Evolutionary conservation across 2,329 filamentous ascomycete species (phyloP).

Genomic region (Colletotrichum melonis): DNA sequence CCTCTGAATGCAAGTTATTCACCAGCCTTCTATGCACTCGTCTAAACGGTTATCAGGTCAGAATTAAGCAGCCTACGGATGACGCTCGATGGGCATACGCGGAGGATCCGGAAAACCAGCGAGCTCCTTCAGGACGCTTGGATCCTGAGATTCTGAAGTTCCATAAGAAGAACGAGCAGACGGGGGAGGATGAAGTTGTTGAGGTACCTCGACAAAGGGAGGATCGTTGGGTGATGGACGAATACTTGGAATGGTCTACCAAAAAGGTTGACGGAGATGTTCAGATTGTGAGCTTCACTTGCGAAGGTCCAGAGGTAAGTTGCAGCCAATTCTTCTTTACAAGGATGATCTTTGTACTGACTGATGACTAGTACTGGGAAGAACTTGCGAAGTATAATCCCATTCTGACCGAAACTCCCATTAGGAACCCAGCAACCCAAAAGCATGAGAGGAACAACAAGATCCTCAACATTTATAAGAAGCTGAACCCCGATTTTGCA

Average conservation of each 20-base stretch:
- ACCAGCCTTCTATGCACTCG: neutral
- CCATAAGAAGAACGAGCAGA: neutral
- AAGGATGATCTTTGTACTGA: neutral
- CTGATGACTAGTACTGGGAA: neutral
- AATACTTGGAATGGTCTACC: slow-evolving; percentile 4
- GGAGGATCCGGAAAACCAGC: neutral
- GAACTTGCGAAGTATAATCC: neutral
- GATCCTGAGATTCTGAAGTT: neutral
- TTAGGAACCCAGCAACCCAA: neutral
- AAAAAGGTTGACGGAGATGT: neutral
- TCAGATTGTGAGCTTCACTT: slow-evolving; percentile 5
- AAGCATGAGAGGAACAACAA: neutral
- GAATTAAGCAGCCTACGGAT: neutral
- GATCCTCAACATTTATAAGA: slow-evolving; percentile 3
- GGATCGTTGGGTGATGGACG: neutral
- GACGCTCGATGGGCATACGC: neutral
- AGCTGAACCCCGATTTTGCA: neutral
- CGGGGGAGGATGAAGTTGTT: neutral
- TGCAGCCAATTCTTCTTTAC: neutral
- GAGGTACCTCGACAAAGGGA: neutral
- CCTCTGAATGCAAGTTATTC: neutral
- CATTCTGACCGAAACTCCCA: neutral
- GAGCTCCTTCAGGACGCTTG: neutral
- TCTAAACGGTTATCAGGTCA: neutral
- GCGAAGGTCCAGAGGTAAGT: slow-evolving; percentile 1